phyloP scores from a whole-genome alignment of 2,329 filamentous ascomycete genomes.

The Penicillium sp. region DNA sequence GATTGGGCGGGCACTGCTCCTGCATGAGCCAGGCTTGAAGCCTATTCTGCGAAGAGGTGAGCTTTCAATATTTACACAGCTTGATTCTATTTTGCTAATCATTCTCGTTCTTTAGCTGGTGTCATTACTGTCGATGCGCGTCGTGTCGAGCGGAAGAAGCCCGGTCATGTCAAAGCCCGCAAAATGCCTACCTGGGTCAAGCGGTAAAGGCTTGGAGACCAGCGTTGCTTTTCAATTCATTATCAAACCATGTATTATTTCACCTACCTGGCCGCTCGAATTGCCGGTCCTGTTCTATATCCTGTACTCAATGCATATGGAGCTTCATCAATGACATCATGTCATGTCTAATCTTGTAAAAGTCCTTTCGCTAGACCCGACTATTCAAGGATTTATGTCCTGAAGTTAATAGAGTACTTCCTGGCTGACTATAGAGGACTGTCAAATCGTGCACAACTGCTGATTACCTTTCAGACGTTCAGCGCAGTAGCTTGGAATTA shows the following conservation, averaged over 20 bases:
- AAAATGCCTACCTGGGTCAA: constrained; percentile 99
- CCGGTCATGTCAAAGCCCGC: constrained; percentile 89
- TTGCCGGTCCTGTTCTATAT: constrained; percentile 26
- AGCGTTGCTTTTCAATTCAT: constrained; percentile 17
- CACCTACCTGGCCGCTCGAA: constrained; percentile 20
- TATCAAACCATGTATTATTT: constrained; percentile 28
- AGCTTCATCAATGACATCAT: constrained; percentile 11
- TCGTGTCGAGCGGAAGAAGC: constrained; percentile 96
- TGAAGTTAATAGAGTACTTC: too few relatives aligned
- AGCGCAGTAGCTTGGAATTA: too few relatives aligned
- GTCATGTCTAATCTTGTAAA: too few relatives aligned
- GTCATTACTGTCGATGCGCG: constrained; percentile 86
- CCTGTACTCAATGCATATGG: constrained; percentile 27
- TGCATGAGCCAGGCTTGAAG: constrained; percentile 90
- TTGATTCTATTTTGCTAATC: constrained; percentile 15
- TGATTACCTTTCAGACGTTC: too few relatives aligned
- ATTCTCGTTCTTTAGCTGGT: constrained; percentile 58
- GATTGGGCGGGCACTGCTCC: constrained; percentile 76
- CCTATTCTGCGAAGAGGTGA: constrained; percentile 80
- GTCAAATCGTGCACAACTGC: too few relatives aligned
- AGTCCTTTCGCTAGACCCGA: too few relatives aligned
- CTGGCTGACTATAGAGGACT: too few relatives aligned
- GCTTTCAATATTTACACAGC: constrained; percentile 31
- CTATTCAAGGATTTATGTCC: too few relatives aligned
- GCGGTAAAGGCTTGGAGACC: constrained; percentile 44